Evolutionary conservation across 768 basidiomycete genomes (phyloP).

Genomic region (Tylopilus cervinicoccineus): DNA sequence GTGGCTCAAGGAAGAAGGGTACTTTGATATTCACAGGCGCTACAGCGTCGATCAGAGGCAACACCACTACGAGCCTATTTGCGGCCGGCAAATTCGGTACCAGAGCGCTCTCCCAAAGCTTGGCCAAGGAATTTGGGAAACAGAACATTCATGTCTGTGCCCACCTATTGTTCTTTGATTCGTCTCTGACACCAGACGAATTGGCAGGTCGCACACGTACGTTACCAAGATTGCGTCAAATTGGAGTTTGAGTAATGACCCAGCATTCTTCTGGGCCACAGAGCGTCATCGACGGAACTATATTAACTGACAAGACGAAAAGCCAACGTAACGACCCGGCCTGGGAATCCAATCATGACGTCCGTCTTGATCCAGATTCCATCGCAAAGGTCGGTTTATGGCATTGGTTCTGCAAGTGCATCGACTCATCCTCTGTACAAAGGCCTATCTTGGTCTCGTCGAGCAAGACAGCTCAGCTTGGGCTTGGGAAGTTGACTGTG

Average conservation of each 20-base stretch:
- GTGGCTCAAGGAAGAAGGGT: conserved; percentile 52
- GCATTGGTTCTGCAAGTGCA: neutral
- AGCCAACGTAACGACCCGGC: conserved; percentile 29
- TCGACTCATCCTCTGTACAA: conserved; percentile 1
- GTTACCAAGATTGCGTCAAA: conserved; percentile 22
- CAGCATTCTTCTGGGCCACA: conserved; percentile 21
- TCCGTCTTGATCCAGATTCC: conserved; percentile 55
- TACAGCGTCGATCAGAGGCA: conserved; percentile 63
- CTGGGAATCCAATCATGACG: conserved; percentile 44
- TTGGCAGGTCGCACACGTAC: conserved; percentile 58
- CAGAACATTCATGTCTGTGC: conserved; percentile 63
- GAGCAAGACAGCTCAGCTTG: conserved; percentile 69
- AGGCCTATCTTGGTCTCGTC: conserved; percentile 65
- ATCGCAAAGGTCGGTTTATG: conserved; percentile 56
- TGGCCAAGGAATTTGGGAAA: conserved; percentile 72
- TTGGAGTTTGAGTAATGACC: neutral
- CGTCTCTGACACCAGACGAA: neutral
- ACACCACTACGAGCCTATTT: conserved; percentile 55
- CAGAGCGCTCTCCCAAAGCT: conserved; percentile 63
- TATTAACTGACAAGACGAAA: conserved; percentile 38
- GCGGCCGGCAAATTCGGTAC: conserved; percentile 61
- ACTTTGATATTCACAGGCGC: conserved; percentile 72
- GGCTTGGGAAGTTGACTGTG: conserved; percentile 81
- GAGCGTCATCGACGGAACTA: conserved; percentile 68
- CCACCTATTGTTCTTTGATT: neutral